Percentiles rank a stretch among this genome's conserved stretches.
These are phyloP conservation scores for Pseudogymnoascus sp. DNA, from an alignment of 2,329 filamentous ascomycete species.

Conservation along the genomic window DNA sequence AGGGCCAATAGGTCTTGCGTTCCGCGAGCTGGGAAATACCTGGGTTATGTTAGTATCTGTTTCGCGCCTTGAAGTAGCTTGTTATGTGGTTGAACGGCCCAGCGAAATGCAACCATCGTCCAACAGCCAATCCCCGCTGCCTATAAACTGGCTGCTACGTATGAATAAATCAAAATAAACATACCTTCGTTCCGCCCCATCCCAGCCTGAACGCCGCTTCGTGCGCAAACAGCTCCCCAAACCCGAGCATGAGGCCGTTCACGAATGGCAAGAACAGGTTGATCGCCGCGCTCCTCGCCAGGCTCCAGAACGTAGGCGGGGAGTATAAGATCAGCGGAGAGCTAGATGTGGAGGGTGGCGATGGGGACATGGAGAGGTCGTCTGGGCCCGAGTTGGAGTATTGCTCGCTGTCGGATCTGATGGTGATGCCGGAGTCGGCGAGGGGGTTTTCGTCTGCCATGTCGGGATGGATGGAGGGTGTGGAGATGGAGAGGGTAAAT, in stretches of 20 bases:
- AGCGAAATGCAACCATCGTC: background rate
- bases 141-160: background rate
- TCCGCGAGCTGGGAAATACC: slow-evolving; percentile 26
- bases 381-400: slow-evolving; percentile 62
- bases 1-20: slow-evolving; percentile 57
- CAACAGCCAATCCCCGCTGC: background rate
- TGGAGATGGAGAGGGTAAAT: slow-evolving; percentile 13
- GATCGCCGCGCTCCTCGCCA: slow-evolving; percentile 83
- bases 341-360: slow-evolving; percentile 43
- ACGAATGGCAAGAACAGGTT: slow-evolving; percentile 93
- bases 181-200: slow-evolving; percentile 89
- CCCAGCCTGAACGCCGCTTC: slow-evolving; percentile 88
- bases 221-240: slow-evolving; percentile 93
- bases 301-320: slow-evolving; percentile 76
- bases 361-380: slow-evolving; percentile 49
- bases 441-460: slow-evolving; percentile 51
- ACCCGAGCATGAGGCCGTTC: slow-evolving; percentile 96
- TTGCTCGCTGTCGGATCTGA: slow-evolving; percentile 75
- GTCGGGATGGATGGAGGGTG: slow-evolving; percentile 1
- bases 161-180: slow-evolving; percentile 21
- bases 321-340: slow-evolving; percentile 66
- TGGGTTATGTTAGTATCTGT: slow-evolving; percentile 12
- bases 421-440: slow-evolving; percentile 65
- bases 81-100: background rate
- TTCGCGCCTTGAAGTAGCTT: background rate